Conservation (phyloP, 2,329 filamentous ascomycete species). For the Clonostachys byssicola region DNA sequence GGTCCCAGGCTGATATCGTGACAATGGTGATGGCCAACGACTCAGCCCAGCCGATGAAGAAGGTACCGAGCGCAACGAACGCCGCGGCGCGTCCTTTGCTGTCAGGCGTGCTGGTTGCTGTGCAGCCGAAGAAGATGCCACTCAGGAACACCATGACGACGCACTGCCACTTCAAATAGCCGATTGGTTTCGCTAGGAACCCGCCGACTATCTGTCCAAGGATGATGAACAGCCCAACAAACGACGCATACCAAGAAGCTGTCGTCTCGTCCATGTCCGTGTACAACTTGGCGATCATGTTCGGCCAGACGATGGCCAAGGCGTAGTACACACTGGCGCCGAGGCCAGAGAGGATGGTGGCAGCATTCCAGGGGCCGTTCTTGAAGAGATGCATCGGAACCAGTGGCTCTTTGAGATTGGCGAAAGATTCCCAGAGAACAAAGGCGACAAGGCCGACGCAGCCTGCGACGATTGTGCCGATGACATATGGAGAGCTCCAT, state of each 20-base stretch:
- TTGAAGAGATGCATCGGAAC: constrained; percentile 27
- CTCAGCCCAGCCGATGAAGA: constrained; percentile 28
- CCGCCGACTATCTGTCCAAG: constrained; percentile 17
- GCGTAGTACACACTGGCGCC: constrained; percentile 31
- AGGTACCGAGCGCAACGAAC: constrained; percentile 21
- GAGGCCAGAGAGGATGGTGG: constrained; percentile 21
- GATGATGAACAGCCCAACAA: constrained; percentile 19
- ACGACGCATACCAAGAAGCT: constrained; percentile 15
- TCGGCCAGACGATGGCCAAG: constrained; percentile 28
- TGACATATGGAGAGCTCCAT: constrained; percentile 21
- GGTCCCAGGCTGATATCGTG: constrained; percentile 23
- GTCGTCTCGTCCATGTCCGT: constrained; percentile 12
- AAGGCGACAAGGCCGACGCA: constrained; percentile 13
- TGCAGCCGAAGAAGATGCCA: constrained; percentile 19
- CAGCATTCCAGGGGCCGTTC: constrained; percentile 21
- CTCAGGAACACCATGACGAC: constrained; percentile 17
- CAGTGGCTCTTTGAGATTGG: constrained; percentile 23
- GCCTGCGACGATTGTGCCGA: constrained; percentile 20
- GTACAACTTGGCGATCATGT: constrained; percentile 24
- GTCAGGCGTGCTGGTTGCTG: constrained; percentile 18
- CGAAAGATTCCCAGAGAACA: constrained; percentile 16
- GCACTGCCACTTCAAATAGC: constrained; percentile 23
- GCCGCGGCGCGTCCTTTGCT: constrained; percentile 15
- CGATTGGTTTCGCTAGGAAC: constrained; percentile 14
- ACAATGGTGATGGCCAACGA: constrained; percentile 24